Evolutionary conservation across 257 asterid species (phyloP).

Genomic region (Perilla frutescens): DNA sequence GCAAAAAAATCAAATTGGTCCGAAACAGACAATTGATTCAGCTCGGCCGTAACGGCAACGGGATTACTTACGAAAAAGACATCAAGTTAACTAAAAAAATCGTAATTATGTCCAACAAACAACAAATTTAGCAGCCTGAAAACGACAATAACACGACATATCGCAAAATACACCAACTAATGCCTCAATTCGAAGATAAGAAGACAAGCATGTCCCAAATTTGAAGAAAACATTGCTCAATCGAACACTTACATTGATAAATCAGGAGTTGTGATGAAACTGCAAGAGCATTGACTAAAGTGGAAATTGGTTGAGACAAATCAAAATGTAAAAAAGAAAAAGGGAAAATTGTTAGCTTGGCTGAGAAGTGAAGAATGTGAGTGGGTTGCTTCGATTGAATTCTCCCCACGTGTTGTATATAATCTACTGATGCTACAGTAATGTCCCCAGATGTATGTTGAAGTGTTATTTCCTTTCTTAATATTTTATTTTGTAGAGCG

Average conservation of each 20-base stretch:
- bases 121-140: constrained; percentile 18
- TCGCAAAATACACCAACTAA: not conserved
- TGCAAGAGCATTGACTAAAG: not conserved
- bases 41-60: constrained; percentile 29
- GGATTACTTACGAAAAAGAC: not conserved
- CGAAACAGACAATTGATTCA: constrained; percentile 26
- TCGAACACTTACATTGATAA: constrained; percentile 12
- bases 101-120: not conserved
- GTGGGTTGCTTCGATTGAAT: not conserved
- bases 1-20: not conserved
- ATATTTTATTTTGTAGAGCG: not conserved
- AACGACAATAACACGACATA: constrained; percentile 7
- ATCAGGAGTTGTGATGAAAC: constrained; percentile 12
- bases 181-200: not conserved
- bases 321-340: not conserved
- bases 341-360: constrained; percentile 20
- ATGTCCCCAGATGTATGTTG: not conserved
- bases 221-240: constrained; percentile 6
- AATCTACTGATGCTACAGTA: not conserved
- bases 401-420: not conserved
- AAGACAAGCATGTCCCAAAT: not conserved
- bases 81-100: not conserved
- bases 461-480: not conserved
- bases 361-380: constrained; percentile 32
- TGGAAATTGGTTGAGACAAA: constrained; percentile 1